Evolutionary conservation across 371 early-diverging fungal species (phyloP), one percentile per base, ranked within the genome.

Genomic region (Mortierella sp.): DNA sequence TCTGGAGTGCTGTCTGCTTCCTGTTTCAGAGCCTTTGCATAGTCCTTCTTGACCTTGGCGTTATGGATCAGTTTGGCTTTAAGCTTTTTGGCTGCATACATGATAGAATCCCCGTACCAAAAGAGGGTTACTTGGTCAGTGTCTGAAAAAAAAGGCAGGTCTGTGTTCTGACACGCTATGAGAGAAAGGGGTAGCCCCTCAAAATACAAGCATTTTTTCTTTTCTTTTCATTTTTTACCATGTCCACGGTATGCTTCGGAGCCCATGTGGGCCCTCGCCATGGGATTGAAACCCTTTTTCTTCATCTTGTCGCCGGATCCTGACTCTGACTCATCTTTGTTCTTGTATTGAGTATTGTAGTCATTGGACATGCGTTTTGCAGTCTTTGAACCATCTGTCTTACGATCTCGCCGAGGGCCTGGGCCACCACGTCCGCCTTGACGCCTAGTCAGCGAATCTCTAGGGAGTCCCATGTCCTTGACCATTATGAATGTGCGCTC

Each of bases 1-100:
- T 79, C 79, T 15, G 79, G 79, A 23, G 73, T 72, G 57, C 63
- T 69, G 1, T 72, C 69, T 26, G 62, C 72, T 46, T 79, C 79
- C 57, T 72, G 64, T 63, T 66, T 72, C 63, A 79, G 45, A 26
- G 76, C 62, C 68, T 86, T 89, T 61, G 88, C 86, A 57, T 86
- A 89, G 45, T 86, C 84, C 60, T 86, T 85, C 68, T 89, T 89
- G 46, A 89, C 87, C 53, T 82, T 81, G 18, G 88, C 86, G 69
- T 89, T 89, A 64, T 89, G 89, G 47, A 89, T 86, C 44, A 88
- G 70, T 11, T 89, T 86, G 5, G 84, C 74, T 59, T 89, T 89
- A 66, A 83, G 69, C 60, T 89, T 88, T 69, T 82, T 81, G 56
- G 85, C 89, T 88, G n/a, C n/a, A n/a, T n/a, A n/a, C n/a, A n/a